Conservation (phyloP, 176 grass and related monocot species). For the Eragrostis nindensis region DNA sequence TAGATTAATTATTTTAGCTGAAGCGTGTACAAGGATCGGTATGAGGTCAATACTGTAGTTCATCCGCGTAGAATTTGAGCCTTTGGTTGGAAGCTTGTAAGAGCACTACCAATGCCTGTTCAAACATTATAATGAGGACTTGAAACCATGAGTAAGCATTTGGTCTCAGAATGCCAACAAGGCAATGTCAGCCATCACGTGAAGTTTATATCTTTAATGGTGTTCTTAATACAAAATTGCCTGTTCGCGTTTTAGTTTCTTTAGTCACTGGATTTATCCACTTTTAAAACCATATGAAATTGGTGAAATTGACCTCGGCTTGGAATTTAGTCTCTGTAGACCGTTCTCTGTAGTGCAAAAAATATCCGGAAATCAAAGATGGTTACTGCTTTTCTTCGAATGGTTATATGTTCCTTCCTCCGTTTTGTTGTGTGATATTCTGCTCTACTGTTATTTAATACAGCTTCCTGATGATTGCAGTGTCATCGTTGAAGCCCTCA, state of each 20-base stretch:
- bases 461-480: slow-evolving; percentile 47
- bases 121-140: background rate
- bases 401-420: background rate
- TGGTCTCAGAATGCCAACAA: background rate
- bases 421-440: background rate
- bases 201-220: background rate
- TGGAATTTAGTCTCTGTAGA: background rate
- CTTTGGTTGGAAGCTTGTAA: background rate
- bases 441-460: slow-evolving; percentile 4
- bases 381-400: background rate
- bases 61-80: background rate
- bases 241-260: background rate
- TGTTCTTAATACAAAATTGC: slow-evolving; percentile 12
- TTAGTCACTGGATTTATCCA: slow-evolving; percentile 1
- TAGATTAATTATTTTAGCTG: background rate
- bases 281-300: background rate
- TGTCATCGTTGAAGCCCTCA: slow-evolving; percentile 96
- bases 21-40: background rate
- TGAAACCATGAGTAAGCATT: background rate
- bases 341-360: background rate
- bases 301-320: slow-evolving; percentile 9
- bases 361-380: background rate
- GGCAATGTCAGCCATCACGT: background rate
- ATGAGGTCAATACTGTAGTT: background rate
- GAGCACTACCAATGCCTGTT: background rate